phyloP scores from a whole-genome alignment of 805 yeast genomes.

The Barnettozyma siamensis region DNA sequence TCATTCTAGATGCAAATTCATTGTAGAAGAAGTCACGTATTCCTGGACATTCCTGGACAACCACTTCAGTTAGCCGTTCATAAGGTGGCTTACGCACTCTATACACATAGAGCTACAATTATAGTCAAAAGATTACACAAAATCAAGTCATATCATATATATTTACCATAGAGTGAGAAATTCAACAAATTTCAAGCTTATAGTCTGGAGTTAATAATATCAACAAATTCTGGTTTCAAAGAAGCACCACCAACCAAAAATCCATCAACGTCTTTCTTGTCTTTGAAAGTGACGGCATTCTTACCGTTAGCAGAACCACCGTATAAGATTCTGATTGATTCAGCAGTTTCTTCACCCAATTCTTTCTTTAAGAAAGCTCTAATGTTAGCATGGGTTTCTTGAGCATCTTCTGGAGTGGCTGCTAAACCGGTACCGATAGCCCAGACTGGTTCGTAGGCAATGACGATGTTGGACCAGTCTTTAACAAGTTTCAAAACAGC shows the following conservation, averaged over 20 bases:
- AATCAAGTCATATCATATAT: too few species aligned
- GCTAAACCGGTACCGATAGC: slow-evolving; percentile 99
- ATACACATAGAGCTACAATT: too few species aligned
- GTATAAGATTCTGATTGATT: slow-evolving; percentile 81
- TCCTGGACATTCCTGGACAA: too few species aligned
- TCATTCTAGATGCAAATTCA: too few species aligned
- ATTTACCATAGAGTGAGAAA: neutral
- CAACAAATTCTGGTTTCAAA: slow-evolving; percentile 95
- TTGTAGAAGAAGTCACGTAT: too few species aligned
- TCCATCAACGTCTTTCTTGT: slow-evolving; percentile 92
- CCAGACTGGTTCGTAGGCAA: slow-evolving; percentile 99
- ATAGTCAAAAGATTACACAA: too few species aligned
- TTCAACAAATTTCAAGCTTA: too few species aligned
- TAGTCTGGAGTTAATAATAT: slow-evolving; percentile 88
- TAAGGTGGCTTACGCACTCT: too few species aligned
- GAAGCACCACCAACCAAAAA: slow-evolving; percentile 99
- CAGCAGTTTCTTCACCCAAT: slow-evolving; percentile 76
- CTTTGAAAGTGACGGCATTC: slow-evolving; percentile 87
- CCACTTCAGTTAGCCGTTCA: too few species aligned
- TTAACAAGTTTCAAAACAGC: slow-evolving; percentile 76
- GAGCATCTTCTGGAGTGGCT: slow-evolving; percentile 98
- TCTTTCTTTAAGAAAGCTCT: slow-evolving; percentile 75
- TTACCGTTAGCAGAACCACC: slow-evolving; percentile 98
- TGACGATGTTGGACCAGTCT: slow-evolving; percentile 90
- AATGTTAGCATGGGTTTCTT: slow-evolving; percentile 85